Evolutionary conservation across 257 asterid species (phyloP).

Genomic region (Jasminum sambac): DNA sequence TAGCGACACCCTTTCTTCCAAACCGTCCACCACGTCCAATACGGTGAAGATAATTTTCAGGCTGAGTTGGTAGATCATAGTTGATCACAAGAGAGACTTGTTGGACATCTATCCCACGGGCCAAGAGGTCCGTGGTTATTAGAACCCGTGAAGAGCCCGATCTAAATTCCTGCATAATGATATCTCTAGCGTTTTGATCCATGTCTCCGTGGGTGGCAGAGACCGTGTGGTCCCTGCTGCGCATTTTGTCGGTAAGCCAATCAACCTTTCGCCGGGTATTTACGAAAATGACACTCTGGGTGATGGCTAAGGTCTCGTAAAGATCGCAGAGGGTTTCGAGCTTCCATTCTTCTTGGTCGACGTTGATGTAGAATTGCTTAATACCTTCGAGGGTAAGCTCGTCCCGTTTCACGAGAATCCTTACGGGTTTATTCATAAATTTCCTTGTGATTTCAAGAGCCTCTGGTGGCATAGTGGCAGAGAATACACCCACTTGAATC

Average conservation of each 20-base stretch:
- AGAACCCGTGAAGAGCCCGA: conserved; percentile 75
- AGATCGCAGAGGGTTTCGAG: conserved; percentile 60
- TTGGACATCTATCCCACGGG: conserved; percentile 84
- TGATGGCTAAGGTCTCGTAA: conserved; percentile 58
- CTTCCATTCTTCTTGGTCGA: conserved; percentile 54
- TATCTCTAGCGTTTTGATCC: conserved; percentile 63
- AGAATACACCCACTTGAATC: conserved; percentile 65
- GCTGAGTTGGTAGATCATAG: conserved; percentile 80
- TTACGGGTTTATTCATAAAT: conserved; percentile 56
- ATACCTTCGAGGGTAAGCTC: conserved; percentile 67
- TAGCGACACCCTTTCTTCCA: conserved; percentile 91
- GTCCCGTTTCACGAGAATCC: conserved; percentile 60
- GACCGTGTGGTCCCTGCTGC: conserved; percentile 54
- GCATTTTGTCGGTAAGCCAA: conserved; percentile 63
- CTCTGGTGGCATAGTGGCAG: conserved; percentile 71
- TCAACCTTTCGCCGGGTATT: conserved; percentile 62
- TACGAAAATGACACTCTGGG: conserved; percentile 61
- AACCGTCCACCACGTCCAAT: conserved; percentile 86
- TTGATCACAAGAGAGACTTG: conserved; percentile 83
- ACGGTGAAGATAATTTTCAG: conserved; percentile 82
- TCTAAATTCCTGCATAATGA: conserved; percentile 59
- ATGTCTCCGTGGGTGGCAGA: conserved; percentile 63
- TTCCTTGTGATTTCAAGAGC: conserved; percentile 64
- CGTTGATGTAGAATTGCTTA: conserved; percentile 53
- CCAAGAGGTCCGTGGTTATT: conserved; percentile 75